Evolutionary conservation across 805 yeast genomes (phyloP).

Genomic region (Nematodospora valgi): DNA sequence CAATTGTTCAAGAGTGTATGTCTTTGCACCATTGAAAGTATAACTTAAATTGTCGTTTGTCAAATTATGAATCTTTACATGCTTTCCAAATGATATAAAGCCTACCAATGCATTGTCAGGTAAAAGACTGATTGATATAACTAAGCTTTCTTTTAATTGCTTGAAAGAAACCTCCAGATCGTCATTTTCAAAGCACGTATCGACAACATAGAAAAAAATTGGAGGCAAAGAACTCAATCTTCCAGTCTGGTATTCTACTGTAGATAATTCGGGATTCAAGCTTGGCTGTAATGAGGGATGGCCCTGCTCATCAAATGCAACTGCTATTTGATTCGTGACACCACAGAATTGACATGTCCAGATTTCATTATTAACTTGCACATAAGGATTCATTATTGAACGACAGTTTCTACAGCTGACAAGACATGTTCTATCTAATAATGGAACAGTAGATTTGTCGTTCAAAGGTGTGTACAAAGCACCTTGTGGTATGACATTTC

Average conservation of each 20-base stretch:
- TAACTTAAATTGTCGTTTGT: constrained; percentile 28
- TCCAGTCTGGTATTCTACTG: constrained; percentile 50
- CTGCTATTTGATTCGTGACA: constrained; percentile 40
- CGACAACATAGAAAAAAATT: constrained; percentile 54
- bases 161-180: constrained; percentile 39
- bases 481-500: constrained; percentile 54
- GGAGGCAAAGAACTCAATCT: constrained; percentile 40
- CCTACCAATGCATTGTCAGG: constrained; percentile 59
- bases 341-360: constrained; percentile 63
- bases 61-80: constrained; percentile 57
- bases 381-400: constrained; percentile 53
- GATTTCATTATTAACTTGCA: constrained; percentile 27
- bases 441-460: constrained; percentile 37
- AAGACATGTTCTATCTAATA: constrained; percentile 31
- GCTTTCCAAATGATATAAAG: constrained; percentile 55
- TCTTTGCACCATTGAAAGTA: constrained; percentile 56
- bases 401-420: constrained; percentile 52
- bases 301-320: constrained; percentile 16
- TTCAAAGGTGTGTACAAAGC: constrained; percentile 59
- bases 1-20: constrained; percentile 46
- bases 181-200: constrained; percentile 51
- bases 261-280: constrained; percentile 36
- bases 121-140: constrained; percentile 42
- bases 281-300: constrained; percentile 27
- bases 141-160: constrained; percentile 49